Evolutionary conservation across 345 rosid genomes (phyloP).

Genomic region (Citropsis articulata): DNA sequence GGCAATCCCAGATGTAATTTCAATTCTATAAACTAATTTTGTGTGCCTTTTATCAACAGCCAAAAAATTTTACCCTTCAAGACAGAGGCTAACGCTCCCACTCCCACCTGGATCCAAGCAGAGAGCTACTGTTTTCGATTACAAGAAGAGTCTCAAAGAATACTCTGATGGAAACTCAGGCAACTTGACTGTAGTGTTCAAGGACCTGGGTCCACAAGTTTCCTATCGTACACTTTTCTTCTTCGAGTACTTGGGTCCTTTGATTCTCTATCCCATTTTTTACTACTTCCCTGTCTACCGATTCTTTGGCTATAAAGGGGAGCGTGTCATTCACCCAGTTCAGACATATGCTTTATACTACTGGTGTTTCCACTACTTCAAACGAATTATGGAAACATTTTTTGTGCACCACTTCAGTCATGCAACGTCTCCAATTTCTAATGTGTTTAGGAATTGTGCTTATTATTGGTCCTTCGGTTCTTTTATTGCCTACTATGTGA

Average conservation of each 20-base stretch:
- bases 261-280: conserved; percentile 79
- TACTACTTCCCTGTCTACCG: conserved; percentile 83
- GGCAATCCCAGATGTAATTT: conserved; percentile 5
- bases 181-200: conserved; percentile 67
- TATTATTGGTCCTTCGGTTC: conserved; percentile 93
- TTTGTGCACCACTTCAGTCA: conserved; percentile 93
- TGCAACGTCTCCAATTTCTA: conserved; percentile 85
- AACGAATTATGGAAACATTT: conserved; percentile 93
- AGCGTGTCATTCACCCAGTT: conserved; percentile 67
- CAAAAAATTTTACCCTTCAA: conserved; percentile 86
- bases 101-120: conserved; percentile 71
- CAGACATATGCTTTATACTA: conserved; percentile 92
- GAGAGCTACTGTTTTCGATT: conserved; percentile 60
- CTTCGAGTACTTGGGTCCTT: conserved; percentile 91
- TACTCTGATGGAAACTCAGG: conserved; percentile 62
- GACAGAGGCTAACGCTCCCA: conserved; percentile 93
- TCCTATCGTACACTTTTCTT: conserved; percentile 94
- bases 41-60: conserved; percentile 44
- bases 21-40: conserved; percentile 12
- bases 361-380: conserved; percentile 96
- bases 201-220: conserved; percentile 96
- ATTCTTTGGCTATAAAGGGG: conserved; percentile 65
- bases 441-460: conserved; percentile 92
- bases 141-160: conserved; percentile 68
- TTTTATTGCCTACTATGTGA: conserved; percentile 85